Conservation (phyloP, 2,329 filamentous ascomycete species). For the Exophiala xenobiotica region DNA sequence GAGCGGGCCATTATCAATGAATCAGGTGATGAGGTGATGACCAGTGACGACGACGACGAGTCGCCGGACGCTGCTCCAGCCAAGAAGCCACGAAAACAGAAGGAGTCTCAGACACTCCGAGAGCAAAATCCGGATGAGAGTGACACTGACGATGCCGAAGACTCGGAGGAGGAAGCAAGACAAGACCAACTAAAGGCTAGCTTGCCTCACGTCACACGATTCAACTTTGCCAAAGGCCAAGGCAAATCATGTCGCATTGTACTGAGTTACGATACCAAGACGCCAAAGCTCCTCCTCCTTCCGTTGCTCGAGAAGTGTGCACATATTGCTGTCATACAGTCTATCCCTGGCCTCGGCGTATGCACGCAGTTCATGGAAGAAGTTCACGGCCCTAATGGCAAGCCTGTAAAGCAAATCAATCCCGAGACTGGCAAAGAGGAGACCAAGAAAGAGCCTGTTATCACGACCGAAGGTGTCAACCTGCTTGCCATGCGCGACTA, state of each 20-base stretch:
- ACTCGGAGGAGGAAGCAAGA: constrained; percentile 51
- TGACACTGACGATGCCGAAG: constrained; percentile 34
- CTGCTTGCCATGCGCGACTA: constrained; percentile 87
- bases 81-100: constrained; percentile 12
- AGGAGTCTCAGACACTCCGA: constrained; percentile 21
- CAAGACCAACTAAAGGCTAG: constrained; percentile 64
- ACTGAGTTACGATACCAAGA: constrained; percentile 74
- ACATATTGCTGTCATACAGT: constrained; percentile 77
- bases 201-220: constrained; percentile 67
- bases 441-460: constrained; percentile 47
- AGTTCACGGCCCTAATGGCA: constrained; percentile 47
- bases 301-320: constrained; percentile 82
- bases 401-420: constrained; percentile 45
- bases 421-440: constrained; percentile 50
- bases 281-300: constrained; percentile 90
- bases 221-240: constrained; percentile 72
- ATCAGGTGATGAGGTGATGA: constrained; percentile 41
- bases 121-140: constrained; percentile 29
- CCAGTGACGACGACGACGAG: constrained; percentile 22
- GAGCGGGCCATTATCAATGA: constrained; percentile 67
- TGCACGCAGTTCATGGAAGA: constrained; percentile 69
- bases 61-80: not conserved
- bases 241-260: constrained; percentile 78
- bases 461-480: constrained; percentile 79
- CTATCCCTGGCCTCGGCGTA: constrained; percentile 72